Evolutionary conservation across 1,284 basidiomycete species (phyloP).

Genomic region (Agaricales sp.): DNA sequence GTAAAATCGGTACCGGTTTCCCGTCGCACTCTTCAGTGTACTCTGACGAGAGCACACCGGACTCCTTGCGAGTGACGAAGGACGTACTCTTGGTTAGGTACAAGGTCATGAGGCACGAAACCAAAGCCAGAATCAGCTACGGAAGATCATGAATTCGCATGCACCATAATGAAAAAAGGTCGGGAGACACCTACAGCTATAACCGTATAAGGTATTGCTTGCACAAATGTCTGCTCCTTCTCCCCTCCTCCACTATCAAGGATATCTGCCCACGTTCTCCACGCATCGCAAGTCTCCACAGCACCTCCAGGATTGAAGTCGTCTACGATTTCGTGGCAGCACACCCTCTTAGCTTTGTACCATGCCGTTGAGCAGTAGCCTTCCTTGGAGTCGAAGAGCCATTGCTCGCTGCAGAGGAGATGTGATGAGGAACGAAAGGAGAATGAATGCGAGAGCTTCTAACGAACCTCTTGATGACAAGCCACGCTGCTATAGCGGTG

Average conservation of each 20-base stretch:
- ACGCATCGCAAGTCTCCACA: constrained; percentile 50
- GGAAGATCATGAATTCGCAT: constrained; percentile 4
- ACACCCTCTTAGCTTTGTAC: constrained; percentile 76
- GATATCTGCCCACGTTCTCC: constrained; percentile 66
- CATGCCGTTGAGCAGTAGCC: constrained; percentile 72
- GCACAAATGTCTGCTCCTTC: constrained; percentile 34
- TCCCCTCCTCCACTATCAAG: constrained; percentile 22
- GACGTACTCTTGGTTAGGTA: constrained; percentile 81
- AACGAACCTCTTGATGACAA: constrained; percentile 47
- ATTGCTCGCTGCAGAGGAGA: constrained; percentile 78
- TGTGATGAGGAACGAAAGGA: no score
- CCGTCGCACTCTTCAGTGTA: constrained; percentile 24
- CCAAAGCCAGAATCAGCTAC: constrained; percentile 62
- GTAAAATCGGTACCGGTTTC: constrained; percentile 14
- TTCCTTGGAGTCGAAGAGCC: constrained; percentile 91
- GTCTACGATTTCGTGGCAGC: constrained; percentile 58
- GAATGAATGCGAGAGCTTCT: no score
- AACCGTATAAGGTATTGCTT: constrained; percentile 65
- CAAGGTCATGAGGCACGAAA: constrained; percentile 76
- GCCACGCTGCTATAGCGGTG: constrained; percentile 79
- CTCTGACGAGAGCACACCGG: constrained; percentile 51
- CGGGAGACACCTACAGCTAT: constrained; percentile 58
- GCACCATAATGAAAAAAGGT: constrained; percentile 4
- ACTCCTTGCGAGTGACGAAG: constrained; percentile 83
- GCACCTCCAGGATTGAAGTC: constrained; percentile 19